phyloP scores from a whole-genome alignment of 306 rosid genomes.

The Canavalia gladiata region DNA sequence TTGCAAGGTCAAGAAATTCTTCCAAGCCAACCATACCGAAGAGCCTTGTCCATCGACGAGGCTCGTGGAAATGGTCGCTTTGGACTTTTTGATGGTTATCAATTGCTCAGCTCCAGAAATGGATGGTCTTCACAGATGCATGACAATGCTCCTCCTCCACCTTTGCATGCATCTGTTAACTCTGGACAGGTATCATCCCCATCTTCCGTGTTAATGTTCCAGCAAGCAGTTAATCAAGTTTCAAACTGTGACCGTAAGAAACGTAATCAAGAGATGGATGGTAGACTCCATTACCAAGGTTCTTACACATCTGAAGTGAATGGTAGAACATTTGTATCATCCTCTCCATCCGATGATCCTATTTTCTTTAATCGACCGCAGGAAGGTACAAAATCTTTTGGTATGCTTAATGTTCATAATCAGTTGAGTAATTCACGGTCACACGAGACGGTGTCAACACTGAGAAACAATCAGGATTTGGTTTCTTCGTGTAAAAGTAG shows the following conservation, averaged over 20 bases:
- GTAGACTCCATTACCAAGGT: constrained; percentile 42
- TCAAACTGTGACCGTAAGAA: constrained; percentile 52
- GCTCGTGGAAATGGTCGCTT: constrained; percentile 63
- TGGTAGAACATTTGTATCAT: constrained; percentile 46
- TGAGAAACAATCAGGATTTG: constrained; percentile 62
- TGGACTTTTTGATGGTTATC: constrained; percentile 69
- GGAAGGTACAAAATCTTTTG: constrained; percentile 46
- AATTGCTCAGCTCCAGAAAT: constrained; percentile 60
- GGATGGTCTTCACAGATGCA: constrained; percentile 70
- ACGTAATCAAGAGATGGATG: constrained; percentile 49
- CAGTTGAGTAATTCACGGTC: constrained; percentile 51
- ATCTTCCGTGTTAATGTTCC: constrained; percentile 94
- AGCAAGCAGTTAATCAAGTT: constrained; percentile 72
- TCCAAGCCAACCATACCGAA: constrained; percentile 74
- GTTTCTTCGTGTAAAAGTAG: constrained; percentile 71
- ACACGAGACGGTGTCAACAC: constrained; percentile 40
- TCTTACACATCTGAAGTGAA: constrained; percentile 51
- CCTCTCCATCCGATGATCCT: constrained; percentile 47
- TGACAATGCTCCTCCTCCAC: constrained; percentile 54
- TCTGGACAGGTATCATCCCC: constrained; percentile 87
- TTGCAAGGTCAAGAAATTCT: constrained; percentile 99
- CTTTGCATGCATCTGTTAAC: constrained; percentile 59
- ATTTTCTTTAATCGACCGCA: constrained; percentile 41
- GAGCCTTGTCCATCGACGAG: constrained; percentile 61
- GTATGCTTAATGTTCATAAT: constrained; percentile 35